Percentiles rank a stretch among this genome's conserved stretches.
phyloP scores from a whole-genome alignment of 78 protist genomes.

The Bigelowiella natans region DNA sequence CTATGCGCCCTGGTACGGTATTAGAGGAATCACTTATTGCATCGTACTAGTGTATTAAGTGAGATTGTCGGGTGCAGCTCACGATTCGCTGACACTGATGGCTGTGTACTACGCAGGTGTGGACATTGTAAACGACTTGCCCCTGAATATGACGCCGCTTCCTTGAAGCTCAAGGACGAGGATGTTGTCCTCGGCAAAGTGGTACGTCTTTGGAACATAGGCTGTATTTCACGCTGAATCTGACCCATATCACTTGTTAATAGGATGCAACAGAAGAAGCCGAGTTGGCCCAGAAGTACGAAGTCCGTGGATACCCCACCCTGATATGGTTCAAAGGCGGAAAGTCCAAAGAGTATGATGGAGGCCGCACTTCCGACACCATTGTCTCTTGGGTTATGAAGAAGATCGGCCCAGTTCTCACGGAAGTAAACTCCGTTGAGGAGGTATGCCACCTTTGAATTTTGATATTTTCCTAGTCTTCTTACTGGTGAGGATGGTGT shows the following conservation, averaged over 20 bases:
- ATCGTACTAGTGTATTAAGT: no score
- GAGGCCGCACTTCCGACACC: background rate
- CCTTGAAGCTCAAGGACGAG: background rate
- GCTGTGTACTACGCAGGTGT: background rate
- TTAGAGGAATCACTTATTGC: background rate
- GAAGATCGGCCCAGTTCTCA: background rate
- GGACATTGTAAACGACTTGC: conserved; percentile 1
- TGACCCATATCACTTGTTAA: no score
- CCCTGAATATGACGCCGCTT: conserved; percentile 1
- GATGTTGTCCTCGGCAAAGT: background rate
- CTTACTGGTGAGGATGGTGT: no score
- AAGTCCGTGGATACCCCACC: conserved; percentile 1
- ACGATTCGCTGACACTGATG: no score
- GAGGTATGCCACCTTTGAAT: no score
- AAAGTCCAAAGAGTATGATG: background rate
- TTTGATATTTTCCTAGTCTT: no score
- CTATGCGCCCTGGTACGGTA: background rate
- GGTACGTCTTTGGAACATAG: no score
- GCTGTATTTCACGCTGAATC: no score
- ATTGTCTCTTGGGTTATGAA: conserved; percentile 15
- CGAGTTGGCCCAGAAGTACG: background rate
- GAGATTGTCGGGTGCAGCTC: no score
- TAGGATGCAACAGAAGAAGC: background rate
- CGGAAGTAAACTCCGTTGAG: background rate
- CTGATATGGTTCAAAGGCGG: background rate